Base-by-base conservation (phyloP, 2,329 filamentous ascomycete species). In the Cercospora zeae-maydis region DNA sequence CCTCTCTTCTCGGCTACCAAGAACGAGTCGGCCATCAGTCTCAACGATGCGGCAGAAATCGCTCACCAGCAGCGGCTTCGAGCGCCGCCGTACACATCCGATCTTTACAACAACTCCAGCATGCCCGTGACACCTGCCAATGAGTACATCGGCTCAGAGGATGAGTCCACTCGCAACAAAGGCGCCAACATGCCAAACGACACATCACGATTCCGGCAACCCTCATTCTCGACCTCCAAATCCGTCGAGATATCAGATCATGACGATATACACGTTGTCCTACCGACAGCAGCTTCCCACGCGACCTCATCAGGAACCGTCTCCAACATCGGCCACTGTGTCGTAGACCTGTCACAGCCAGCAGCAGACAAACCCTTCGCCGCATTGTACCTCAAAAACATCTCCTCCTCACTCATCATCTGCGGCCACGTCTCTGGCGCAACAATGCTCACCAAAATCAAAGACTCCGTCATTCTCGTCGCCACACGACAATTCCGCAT, bases 401-500 rank as follows among this genome's bases (percentile, higher is more conserved):
- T 96, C 64, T 80, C 82, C 27, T 78, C 84, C 47, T 90, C 88
- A 55, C 79, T 98, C 16, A 80, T 99, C 27, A 79, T 97, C 13
- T 90, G 88, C 39, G 92, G 93, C 0, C 85, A 86, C 60, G 89
- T 97, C 5, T 82, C 84, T 42, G 95, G 95, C 0, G 86, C 95
- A 0, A 87, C 89, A 8, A 93, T 98, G 73, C 84, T 98, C 57
- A 98, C 93, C 0, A 84, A 82, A 0, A 79, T 96, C 1, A 79
- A 82, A 56, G 81, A 91, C 70, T 90, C 88, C 66, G 84, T 92
- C n/a, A 76, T 96, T 13, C 86, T 97, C 0, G 86, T 96, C 2
- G 83, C 86, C 6, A 90, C 91, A 58, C 84, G 89, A n/a, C 95
- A 99, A 76, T 92, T 96, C 71, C 86, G 95, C 21, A 93, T 99